Base-by-base conservation (phyloP, 495 filamentous ascomycete species). In the Neurospora cerealis region DNA sequence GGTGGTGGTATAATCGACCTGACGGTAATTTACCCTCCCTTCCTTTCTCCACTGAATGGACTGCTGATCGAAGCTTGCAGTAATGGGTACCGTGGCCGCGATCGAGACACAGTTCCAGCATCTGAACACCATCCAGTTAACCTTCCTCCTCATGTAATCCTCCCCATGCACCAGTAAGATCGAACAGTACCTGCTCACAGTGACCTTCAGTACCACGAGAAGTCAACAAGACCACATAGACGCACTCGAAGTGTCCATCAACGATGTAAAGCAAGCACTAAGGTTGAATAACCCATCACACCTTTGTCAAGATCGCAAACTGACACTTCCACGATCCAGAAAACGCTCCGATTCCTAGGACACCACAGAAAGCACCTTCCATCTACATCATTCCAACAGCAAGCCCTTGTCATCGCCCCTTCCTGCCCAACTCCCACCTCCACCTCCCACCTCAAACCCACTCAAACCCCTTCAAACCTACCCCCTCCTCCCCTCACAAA, bases 401-500 rank as follows among this genome's bases (percentile, higher is more conserved):
- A 41, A 17, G 1, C 40, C 5, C 40, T 6, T 17, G 5, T 17
- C 40, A 17, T 17, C 40, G 6, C 15, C 0, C 13, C 39, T 40
- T 5, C 11, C 38, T 8, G 10, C 9, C 9, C 8, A 39, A 40
- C 3, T 40, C 39, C 38, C 38, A 39, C 38, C 11, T 8, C 38
- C 38, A 39, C 1, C 38, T 39, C 38, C 9, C 38, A 39, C 38
- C 38, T 39, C 32, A 34, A 34, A 28, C 9, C 37, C 37, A 37
- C 37, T 10, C 37, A 6, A 38, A 7, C 37, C 9, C 7, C 37
- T 9, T 13, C 13, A 39, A 39, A 39, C 39, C 36, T 37, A 37
- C 36, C 8, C 15, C 42, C 75, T 80, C 71, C 9, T 75, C 7
- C 86, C 87, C 71, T 83, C 75, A 73, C 87, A 88, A 44, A 88